Percentiles rank a stretch among this genome's conserved stretches.
These are phyloP conservation scores for Friedmanniomyces simplex DNA, from an alignment of 495 filamentous ascomycete genomes.

Conservation along the genomic window DNA sequence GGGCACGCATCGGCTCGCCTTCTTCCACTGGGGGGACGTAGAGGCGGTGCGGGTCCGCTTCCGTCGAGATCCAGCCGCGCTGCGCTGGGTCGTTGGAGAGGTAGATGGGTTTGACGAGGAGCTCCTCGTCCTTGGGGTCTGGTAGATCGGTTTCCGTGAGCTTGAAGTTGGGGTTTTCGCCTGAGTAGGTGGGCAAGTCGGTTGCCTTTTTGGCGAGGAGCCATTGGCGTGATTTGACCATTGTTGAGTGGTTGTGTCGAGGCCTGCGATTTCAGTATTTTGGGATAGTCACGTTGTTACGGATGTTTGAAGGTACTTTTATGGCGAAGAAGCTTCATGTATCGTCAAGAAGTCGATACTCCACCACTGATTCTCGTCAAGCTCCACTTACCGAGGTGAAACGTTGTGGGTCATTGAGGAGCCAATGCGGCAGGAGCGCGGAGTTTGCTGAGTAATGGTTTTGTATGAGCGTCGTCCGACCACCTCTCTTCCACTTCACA, in stretches of 20 bases:
- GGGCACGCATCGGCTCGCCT: conserved; percentile 58
- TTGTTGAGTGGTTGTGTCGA: not conserved
- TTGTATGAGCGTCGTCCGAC: too few relatives aligned
- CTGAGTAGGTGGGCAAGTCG: conserved; percentile 30
- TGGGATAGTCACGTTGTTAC: too few relatives aligned
- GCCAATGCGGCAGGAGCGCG: too few relatives aligned
- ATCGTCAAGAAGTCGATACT: not conserved
- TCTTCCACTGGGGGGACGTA: conserved; percentile 58
- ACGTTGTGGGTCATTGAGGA: too few relatives aligned
- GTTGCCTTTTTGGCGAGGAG: conserved; percentile 26
- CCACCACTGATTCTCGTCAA: too few relatives aligned
- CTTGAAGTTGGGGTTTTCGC: conserved; percentile 39
- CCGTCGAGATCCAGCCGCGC: conserved; percentile 60
- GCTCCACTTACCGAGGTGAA: too few relatives aligned
- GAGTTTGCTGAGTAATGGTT: too few relatives aligned
- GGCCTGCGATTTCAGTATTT: too few relatives aligned
- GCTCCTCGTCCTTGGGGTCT: conserved; percentile 45
- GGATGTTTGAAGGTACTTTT: not conserved
- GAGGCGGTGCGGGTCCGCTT: conserved; percentile 39
- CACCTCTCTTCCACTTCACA: too few relatives aligned
- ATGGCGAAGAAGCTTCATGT: too few relatives aligned
- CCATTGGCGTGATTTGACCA: conserved; percentile 28
- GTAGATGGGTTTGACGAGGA: conserved; percentile 57
- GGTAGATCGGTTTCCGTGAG: conserved; percentile 39
- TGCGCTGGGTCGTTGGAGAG: conserved; percentile 76